Evolutionary conservation across 768 basidiomycete genomes (phyloP), one percentile per base, ranked within the genome.

Genomic region (Leccinum rimulosum): DNA sequence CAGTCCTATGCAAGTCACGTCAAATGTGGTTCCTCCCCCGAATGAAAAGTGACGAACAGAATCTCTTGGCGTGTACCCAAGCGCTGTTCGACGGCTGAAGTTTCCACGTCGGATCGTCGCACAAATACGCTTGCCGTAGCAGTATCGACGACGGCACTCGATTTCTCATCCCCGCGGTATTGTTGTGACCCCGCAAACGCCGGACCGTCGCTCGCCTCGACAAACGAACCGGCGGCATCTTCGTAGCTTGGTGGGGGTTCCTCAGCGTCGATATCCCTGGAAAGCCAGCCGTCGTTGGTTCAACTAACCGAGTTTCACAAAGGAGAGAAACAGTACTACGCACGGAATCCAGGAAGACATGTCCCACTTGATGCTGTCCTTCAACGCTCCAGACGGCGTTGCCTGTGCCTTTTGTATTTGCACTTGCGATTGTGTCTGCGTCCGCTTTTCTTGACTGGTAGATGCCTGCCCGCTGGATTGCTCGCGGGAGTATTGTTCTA

Each of bases 231-330:
- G 31, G 50, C 9, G 10, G 38, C 45, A 7, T 60, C 65, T 19
- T 66, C n/a, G 11, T 63, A 64, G 19, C 58, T 66, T 19, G 65
- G 64, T 14, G 64, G 65, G 47, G 61, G 58, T 15, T 55, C 61
- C 5, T 57, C 27, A 7, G 14, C 36, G 14, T 52, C 56, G 4
- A 6, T 10, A 43, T 19, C n/a, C 43, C 43, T 43, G 43, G 43
- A 43, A 43, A 43, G 10, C 43, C 43, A 43, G n/a, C n/a, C n/a
- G 10, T 43, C n/a, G n/a, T 11, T 43, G 43, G 43, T 43, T n/a
- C 43, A 43, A 43, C 10, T 43, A 11, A 43, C n/a, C n/a, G 10
- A 19, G 43, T 43, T 4, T 43, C 10, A 10, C 43, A 43, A 19
- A 19, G 40, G 38, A 40, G 38, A 38, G 17, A 43, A 43, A 43